Base-by-base conservation (phyloP, 768 basidiomycete species). In the Rhizopogon rudus region DNA sequence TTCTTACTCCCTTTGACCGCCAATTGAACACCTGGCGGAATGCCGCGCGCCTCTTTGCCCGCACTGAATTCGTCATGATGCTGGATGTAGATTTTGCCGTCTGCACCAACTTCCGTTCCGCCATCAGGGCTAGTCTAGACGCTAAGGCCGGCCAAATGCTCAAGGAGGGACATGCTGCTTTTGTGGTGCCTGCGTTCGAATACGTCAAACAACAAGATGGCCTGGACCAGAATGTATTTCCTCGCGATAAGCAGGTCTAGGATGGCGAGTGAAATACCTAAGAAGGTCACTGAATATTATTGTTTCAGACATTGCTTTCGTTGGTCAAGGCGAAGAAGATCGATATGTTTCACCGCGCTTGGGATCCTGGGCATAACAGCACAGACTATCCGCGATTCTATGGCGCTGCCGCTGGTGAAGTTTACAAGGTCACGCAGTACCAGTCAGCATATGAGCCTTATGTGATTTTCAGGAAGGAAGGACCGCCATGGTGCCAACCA, bases 21-120 rank as follows among this genome's bases (percentile, higher is more conserved):
- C 89, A 93, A 66, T 87, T 95, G 76, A 95, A 95, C 69, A 84
- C 88, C 22, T 94, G 91, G 89, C 80, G 93, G 35, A 94, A 94
- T 67, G 81, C 85, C 42, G 93, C 92, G 3, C 83, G 93, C 41
- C 74, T 91, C 50, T 91, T 92, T 63, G 86, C 91, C 4, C 81
- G 90, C 13, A 93, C 93, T 7, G 81, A 88, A 59, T 91, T 82
- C 61, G 81, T 93, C 55, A 88, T 94, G 84, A 88, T 93, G 86
- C 83, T 94, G 51, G 93, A 95, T 66, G 86, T 94, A 57, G 92
- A 94, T 67, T 93, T 95, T 67, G 86, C 81, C 33, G 70, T 89
- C 10, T 92, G 91, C 67, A 93, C 93, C 45, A 83, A 91, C 71
- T 90, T 92, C 68, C 79, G 87, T 55, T 65, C 71, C 29, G 75